phyloP scores from a whole-genome alignment of 345 rosid genomes.

The Firmiana major region DNA sequence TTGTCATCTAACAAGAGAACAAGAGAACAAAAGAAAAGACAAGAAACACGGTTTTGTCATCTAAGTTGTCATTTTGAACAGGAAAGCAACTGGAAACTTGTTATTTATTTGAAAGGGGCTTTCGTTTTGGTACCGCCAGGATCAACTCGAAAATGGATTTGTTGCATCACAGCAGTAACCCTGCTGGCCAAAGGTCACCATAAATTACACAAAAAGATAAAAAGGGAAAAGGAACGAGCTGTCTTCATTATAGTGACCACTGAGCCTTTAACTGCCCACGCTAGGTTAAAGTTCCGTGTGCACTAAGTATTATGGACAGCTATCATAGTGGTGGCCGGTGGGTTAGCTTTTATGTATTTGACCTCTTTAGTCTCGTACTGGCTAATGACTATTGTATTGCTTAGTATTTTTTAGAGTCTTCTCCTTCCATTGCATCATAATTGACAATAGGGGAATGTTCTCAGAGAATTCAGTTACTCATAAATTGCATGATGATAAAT shows the following conservation, averaged over 20 bases:
- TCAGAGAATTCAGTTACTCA: too few species aligned
- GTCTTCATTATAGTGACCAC: background rate
- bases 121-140: background rate
- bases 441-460: too few species aligned
- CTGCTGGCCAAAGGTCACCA: background rate
- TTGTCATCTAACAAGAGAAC: background rate
- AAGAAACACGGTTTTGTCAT: constrained; percentile 1
- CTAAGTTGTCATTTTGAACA: background rate
- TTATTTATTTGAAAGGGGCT: background rate
- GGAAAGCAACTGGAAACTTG: background rate
- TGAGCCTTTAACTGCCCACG: too few species aligned
- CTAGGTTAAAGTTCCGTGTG: background rate
- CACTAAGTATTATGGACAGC: background rate
- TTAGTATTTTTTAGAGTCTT: background rate
- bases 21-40: background rate
- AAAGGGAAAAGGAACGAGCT: background rate
- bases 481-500: too few species aligned
- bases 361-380: background rate
- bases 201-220: background rate
- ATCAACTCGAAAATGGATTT: background rate
- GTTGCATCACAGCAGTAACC: background rate
- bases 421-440: too few species aligned
- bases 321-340: background rate
- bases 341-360: background rate
- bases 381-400: too few species aligned